Base-by-base conservation (phyloP, 164 flowering plant species). In the Umbellularia californica region DNA sequence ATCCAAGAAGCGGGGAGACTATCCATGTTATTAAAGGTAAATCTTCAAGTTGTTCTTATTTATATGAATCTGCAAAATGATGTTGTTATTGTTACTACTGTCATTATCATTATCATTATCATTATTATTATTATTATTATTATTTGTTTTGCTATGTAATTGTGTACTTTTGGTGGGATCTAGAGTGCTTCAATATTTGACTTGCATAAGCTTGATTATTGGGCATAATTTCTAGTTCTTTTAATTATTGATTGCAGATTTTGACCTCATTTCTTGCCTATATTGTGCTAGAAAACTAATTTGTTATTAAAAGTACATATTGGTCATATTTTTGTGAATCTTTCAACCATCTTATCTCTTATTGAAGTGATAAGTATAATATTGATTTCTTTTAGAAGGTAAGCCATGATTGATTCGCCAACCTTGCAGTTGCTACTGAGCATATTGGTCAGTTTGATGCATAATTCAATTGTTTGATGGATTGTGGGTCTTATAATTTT, bases 11-110 rank as follows among this genome's bases (percentile, higher is more conserved):
- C 70, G 95, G 90, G 33, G 95, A 90, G 78, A 87, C 74, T 63
- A 78, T 86, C 65, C 96, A 90, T 76, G 91, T 88, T 73, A 86
- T 95, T 58, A 75, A 70, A 85, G 98, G 98, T 93, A 85, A 62
- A 51, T 58, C n/a, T 74, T 67, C 30, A 20, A 15, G 60, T 0
- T 14, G 19, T 55, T 55, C 20, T 55, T 19, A 15, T 55, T 55
- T 55, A 41, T 41, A 5, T 41, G 47, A 41, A 41, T 41, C 47
- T 41, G 47, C 47, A 41, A 41, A 41, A 41, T 41, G 47, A 5
- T 41, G 47, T 35, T 35, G 47, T 41, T 41, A 41, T 41, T 41
- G 47, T 41, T 41, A 41, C 2, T 9, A 9, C 47, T 41, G 10
- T 41, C 47, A 41, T 9, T 41, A 41, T 41, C 10, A 41, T 41